These are phyloP conservation scores for Venturia pyrina DNA, from an alignment of 2,329 filamentous ascomycete genomes.

Conservation along the genomic window DNA sequence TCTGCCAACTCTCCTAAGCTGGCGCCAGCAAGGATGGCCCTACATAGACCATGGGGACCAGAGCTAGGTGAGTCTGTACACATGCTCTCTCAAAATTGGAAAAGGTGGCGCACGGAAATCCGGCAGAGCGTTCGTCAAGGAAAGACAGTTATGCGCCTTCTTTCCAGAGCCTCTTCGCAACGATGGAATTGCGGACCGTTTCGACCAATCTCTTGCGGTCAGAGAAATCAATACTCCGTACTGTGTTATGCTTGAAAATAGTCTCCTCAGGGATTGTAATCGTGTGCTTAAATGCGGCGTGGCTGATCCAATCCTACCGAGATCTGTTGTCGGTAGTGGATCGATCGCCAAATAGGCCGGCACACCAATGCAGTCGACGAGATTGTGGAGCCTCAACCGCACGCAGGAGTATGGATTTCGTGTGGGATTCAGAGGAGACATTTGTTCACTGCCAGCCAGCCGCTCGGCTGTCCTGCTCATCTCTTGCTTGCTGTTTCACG, in stretches of 20 bases:
- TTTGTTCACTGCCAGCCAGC: not conserved
- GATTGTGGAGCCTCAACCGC: not conserved
- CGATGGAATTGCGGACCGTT: not conserved
- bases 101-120: not conserved
- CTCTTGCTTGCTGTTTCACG: not conserved
- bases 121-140: not conserved
- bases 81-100: not conserved
- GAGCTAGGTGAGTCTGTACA: not conserved
- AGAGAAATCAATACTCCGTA: no score
- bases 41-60: not conserved
- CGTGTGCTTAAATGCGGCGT: not conserved
- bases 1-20: not conserved
- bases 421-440: not conserved
- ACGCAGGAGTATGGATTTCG: not conserved
- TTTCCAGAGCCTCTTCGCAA: not conserved
- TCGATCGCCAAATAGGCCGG: not conserved
- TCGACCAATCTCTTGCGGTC: not conserved
- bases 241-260: not conserved
- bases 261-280: not conserved
- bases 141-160: not conserved
- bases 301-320: not conserved
- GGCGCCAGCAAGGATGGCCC: not conserved
- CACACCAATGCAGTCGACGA: not conserved
- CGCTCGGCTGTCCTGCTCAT: not conserved
- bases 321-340: not conserved